Percentiles rank a stretch among this genome's conserved stretches.
Evolutionary conservation across 495 filamentous ascomycete genomes (phyloP).

Genomic region (Chaetomium tenue): DNA sequence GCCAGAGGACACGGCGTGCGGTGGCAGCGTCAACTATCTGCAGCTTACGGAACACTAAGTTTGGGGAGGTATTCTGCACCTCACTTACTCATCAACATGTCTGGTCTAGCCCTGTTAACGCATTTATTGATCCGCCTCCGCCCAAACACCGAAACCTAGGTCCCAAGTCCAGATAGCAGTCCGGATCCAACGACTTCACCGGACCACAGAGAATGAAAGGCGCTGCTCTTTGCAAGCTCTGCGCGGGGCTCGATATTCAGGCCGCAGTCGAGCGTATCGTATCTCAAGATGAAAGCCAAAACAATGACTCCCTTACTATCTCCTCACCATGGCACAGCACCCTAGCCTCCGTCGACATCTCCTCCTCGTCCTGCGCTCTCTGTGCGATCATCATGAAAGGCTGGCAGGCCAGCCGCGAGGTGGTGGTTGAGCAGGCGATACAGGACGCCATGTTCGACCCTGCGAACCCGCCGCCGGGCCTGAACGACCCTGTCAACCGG

Average conservation of each 20-base stretch:
- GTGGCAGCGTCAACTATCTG: no score
- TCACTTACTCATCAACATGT: not conserved
- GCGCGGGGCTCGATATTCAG: slow-evolving; percentile 1
- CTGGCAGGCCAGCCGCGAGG: slow-evolving; percentile 23
- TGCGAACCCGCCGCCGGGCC: slow-evolving; percentile 19
- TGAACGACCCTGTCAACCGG: slow-evolving; percentile 21
- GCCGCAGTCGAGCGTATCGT: slow-evolving; percentile 5
- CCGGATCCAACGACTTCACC: not conserved
- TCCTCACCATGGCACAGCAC: slow-evolving; percentile 16
- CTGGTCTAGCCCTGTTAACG: not conserved
- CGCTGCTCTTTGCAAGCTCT: slow-evolving; percentile 12
- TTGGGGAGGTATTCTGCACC: not conserved
- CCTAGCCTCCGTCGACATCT: slow-evolving; percentile 20
- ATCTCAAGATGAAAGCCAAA: not conserved
- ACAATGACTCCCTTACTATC: not conserved
- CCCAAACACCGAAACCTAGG: not conserved
- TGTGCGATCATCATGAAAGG: slow-evolving; percentile 24
- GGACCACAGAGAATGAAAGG: not conserved
- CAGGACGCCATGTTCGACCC: slow-evolving; percentile 19
- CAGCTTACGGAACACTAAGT: no score
- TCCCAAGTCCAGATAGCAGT: not conserved
- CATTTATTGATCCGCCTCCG: no score
- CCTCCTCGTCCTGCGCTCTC: slow-evolving; percentile 21
- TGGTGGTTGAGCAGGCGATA: slow-evolving; percentile 10
- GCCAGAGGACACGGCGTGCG: no score